Evolutionary conservation across 768 basidiomycete species (phyloP).

Genomic region (Suillus paluster): DNA sequence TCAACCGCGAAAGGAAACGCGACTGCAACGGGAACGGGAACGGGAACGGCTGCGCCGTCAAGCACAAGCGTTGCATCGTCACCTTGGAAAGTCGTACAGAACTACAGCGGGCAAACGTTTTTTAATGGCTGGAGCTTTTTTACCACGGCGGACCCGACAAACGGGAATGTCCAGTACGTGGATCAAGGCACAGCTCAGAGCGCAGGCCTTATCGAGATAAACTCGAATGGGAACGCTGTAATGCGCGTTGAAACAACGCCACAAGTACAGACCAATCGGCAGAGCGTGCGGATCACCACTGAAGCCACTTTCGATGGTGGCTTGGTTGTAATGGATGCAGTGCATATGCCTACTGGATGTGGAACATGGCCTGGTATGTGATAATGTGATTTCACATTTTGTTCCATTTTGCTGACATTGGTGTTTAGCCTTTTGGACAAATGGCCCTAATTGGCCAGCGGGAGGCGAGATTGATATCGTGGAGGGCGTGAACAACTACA

Average conservation of each 20-base stretch:
- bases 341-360: conserved; percentile 91
- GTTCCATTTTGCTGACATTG: background rate
- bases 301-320: conserved; percentile 61
- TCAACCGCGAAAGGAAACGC: conserved; percentile 19
- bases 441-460: conserved; percentile 50
- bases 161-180: conserved; percentile 72
- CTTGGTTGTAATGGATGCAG: conserved; percentile 80
- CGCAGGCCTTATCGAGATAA: conserved; percentile 67
- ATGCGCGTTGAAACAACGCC: conserved; percentile 91
- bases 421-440: conserved; percentile 49
- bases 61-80: conserved; percentile 42
- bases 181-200: conserved; percentile 61
- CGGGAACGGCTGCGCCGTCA: conserved; percentile 17
- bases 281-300: conserved; percentile 80
- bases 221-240: conserved; percentile 72
- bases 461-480: conserved; percentile 84
- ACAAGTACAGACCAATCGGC: conserved; percentile 65
- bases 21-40: conserved; percentile 13
- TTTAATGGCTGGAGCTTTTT: conserved; percentile 85
- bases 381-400: background rate
- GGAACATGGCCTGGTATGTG: conserved; percentile 74
- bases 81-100: conserved; percentile 61
- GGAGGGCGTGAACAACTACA: conserved; percentile 83
- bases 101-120: conserved; percentile 71
- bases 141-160: conserved; percentile 72